These are phyloP conservation scores for Nakaseomyces glabratus DNA, from an alignment of 1,139 yeast genomes.

Conservation along the genomic window DNA sequence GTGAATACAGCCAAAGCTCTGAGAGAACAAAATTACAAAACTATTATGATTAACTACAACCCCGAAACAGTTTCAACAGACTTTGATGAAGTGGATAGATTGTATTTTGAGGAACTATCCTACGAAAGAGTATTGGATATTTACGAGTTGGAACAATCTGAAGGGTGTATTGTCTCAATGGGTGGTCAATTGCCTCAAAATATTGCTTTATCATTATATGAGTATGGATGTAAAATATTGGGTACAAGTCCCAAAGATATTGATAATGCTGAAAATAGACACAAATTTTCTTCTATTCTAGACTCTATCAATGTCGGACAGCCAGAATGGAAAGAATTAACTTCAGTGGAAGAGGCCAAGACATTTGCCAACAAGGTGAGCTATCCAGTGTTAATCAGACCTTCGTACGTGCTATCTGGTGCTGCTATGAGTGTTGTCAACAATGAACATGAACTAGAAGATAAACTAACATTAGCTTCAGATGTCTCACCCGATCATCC, in stretches of 20 bases:
- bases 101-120: slow-evolving; percentile 90
- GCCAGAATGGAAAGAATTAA: slow-evolving; percentile 95
- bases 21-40: slow-evolving; percentile 77
- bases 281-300: slow-evolving; percentile 88
- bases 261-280: slow-evolving; percentile 97
- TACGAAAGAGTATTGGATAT: slow-evolving; percentile 96
- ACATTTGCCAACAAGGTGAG: slow-evolving; percentile 77
- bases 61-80: slow-evolving; percentile 99
- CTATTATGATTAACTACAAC: slow-evolving; percentile 94
- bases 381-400: slow-evolving; percentile 94
- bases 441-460: slow-evolving; percentile 65
- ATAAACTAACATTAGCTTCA: slow-evolving; percentile 77
- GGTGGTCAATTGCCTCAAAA: slow-evolving; percentile 98
- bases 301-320: slow-evolving; percentile 91
- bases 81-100: slow-evolving; percentile 94
- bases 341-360: slow-evolving; percentile 79
- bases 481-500: slow-evolving; percentile 94
- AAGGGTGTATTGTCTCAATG: slow-evolving; percentile 90
- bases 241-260: slow-evolving; percentile 95
- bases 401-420: slow-evolving; percentile 93
- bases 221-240: slow-evolving; percentile 75
- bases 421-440: slow-evolving; percentile 97
- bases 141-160: slow-evolving; percentile 81
- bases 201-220: slow-evolving; percentile 78
- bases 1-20: slow-evolving; percentile 93